Percentiles rank a stretch among this genome's conserved stretches.
Evolutionary conservation across 257 asterid genomes (phyloP).

Genomic region (Gardenia jasminoides): DNA sequence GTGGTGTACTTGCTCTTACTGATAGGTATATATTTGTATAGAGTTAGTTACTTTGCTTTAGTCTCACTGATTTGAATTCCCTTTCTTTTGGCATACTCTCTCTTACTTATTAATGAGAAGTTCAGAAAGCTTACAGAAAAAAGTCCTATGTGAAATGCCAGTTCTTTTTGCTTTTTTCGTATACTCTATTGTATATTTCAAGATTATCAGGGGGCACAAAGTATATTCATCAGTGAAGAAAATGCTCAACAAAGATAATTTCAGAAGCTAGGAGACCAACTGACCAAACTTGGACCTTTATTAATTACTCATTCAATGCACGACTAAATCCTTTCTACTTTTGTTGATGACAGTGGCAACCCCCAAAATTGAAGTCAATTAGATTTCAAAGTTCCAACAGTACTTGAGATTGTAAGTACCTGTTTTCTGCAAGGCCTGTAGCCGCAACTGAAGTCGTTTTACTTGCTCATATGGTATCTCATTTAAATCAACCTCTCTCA

Average conservation of each 20-base stretch:
- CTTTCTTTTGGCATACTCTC: too few relatives aligned
- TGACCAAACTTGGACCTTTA: background rate
- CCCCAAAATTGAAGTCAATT: background rate
- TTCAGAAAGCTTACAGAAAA: too few relatives aligned
- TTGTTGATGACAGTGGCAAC: background rate
- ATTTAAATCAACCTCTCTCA: constrained; percentile 63
- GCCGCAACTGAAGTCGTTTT: constrained; percentile 61
- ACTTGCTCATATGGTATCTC: constrained; percentile 78
- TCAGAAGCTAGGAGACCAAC: background rate
- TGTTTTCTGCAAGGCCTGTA: constrained; percentile 72
- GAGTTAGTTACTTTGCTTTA: too few relatives aligned
- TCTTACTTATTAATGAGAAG: too few relatives aligned
- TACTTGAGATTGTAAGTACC: constrained; percentile 37
- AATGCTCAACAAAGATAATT: background rate
- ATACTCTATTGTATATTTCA: background rate
- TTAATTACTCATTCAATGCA: too few relatives aligned
- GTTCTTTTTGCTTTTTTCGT: background rate
- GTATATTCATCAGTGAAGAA: background rate
- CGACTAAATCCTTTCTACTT: background rate
- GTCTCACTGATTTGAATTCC: too few relatives aligned
- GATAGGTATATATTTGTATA: too few relatives aligned
- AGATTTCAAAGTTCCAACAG: background rate
- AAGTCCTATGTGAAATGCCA: background rate
- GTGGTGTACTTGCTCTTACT: too few relatives aligned
- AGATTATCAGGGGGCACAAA: background rate